Evolutionary conservation across 2,329 filamentous ascomycete species (phyloP).

Genomic region (Corniculantispora saksenae): DNA sequence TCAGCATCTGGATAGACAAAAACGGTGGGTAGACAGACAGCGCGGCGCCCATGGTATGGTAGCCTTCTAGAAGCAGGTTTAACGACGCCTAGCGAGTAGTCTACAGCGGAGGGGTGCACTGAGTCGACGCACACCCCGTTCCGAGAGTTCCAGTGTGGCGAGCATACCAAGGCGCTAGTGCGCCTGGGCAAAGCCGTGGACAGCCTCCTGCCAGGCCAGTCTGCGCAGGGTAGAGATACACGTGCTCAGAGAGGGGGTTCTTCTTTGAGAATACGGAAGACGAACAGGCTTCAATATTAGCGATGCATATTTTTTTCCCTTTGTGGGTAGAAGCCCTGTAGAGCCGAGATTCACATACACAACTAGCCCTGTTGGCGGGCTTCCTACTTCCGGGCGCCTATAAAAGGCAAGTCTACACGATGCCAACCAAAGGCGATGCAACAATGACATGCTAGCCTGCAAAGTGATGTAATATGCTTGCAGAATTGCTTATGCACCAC

Average conservation of each 20-base stretch:
- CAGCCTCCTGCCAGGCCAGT: neutral
- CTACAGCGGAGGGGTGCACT: neutral
- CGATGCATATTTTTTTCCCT: too few species aligned
- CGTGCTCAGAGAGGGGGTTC: neutral
- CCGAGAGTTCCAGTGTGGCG: neutral
- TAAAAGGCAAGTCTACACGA: neutral
- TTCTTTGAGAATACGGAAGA: neutral
- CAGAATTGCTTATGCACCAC: neutral
- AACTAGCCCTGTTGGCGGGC: too few species aligned
- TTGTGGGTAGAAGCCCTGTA: neutral
- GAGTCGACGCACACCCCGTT: too few species aligned
- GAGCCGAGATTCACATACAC: neutral
- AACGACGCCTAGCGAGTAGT: neutral
- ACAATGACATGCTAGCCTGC: neutral
- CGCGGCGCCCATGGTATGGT: neutral
- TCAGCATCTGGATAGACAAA: neutral
- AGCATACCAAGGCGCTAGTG: slow-evolving; percentile 1
- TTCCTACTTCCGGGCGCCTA: neutral
- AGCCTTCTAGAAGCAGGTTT: neutral
- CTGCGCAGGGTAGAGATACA: neutral
- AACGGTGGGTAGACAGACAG: neutral
- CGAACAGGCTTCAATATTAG: too few species aligned
- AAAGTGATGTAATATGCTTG: neutral
- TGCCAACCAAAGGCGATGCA: neutral
- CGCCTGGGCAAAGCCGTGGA: neutral